phyloP scores from a whole-genome alignment of 208 protist genomes.

The Perkinsela sp. region DNA sequence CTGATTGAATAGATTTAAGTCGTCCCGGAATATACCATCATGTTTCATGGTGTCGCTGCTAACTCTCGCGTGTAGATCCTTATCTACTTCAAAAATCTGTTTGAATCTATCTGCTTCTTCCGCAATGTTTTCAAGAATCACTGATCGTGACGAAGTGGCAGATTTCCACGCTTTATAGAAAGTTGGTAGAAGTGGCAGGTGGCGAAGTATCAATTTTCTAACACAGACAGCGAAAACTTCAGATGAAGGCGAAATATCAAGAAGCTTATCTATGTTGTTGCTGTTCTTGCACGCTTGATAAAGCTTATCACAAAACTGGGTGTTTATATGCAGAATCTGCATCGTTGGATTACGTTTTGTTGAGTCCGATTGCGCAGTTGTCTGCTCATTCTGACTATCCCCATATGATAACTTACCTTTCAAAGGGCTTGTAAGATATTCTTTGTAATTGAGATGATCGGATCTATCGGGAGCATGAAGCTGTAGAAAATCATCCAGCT shows the following conservation, averaged over 20 bases:
- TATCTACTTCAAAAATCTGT: neutral
- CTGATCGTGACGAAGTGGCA: neutral
- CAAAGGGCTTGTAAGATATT: neutral
- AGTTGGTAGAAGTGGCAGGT: neutral
- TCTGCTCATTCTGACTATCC: no score
- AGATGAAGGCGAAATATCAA: no score
- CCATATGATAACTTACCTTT: neutral
- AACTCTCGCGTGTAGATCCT: neutral
- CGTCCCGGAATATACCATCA: neutral
- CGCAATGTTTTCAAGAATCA: neutral
- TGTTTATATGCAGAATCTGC: no score
- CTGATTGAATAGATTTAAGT: constrained; percentile 1
- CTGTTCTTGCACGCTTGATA: no score
- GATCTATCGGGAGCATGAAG: neutral
- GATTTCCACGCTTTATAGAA: neutral
- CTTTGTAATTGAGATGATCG: neutral
- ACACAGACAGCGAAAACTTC: no score
- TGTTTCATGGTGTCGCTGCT: neutral
- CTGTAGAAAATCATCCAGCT: neutral
- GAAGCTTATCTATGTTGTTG: no score
- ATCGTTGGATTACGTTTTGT: no score
- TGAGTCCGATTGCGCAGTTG: no score
- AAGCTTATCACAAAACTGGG: no score
- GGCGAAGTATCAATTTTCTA: neutral
- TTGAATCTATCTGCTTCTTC: neutral